Conservation (phyloP, 371 early-diverging fungal species). For the Entomophthora muscae region DNA sequence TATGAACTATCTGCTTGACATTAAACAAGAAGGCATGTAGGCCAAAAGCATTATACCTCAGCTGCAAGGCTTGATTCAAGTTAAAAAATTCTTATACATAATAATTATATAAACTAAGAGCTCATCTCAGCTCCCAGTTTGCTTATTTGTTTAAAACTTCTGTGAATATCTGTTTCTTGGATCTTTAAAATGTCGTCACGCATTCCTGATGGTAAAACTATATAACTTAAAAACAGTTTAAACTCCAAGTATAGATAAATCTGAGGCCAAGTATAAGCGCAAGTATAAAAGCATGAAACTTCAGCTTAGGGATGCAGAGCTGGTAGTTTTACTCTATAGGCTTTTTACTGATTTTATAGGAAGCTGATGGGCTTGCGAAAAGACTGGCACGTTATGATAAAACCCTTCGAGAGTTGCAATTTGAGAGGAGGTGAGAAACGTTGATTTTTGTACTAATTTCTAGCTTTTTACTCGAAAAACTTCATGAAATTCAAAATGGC, state of each 20-base stretch:
- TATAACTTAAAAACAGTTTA: background rate
- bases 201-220: background rate
- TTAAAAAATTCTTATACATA: too few species aligned
- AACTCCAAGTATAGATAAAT: slow-evolving; percentile 10
- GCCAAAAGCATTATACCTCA: too few species aligned
- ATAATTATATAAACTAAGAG: too few species aligned
- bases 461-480: slow-evolving; percentile 7
- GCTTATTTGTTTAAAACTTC: too few species aligned
- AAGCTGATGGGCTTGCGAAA: slow-evolving; percentile 5
- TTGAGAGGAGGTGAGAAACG: slow-evolving; percentile 5
- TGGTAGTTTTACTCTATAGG: background rate
- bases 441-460: background rate
- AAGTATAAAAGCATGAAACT: slow-evolving; percentile 7
- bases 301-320: background rate
- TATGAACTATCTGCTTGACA: too few species aligned
- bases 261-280: slow-evolving; percentile 7
- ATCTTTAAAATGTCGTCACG: background rate
- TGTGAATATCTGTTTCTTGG: too few species aligned
- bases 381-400: background rate
- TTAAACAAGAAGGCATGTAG: too few species aligned
- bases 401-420: background rate
- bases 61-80: too few species aligned
- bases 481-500: background rate
- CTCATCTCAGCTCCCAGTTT: too few species aligned
- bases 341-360: background rate